phyloP scores from a whole-genome alignment of 2,329 filamentous ascomycete species.

The Aspergillus thermomutatus region DNA sequence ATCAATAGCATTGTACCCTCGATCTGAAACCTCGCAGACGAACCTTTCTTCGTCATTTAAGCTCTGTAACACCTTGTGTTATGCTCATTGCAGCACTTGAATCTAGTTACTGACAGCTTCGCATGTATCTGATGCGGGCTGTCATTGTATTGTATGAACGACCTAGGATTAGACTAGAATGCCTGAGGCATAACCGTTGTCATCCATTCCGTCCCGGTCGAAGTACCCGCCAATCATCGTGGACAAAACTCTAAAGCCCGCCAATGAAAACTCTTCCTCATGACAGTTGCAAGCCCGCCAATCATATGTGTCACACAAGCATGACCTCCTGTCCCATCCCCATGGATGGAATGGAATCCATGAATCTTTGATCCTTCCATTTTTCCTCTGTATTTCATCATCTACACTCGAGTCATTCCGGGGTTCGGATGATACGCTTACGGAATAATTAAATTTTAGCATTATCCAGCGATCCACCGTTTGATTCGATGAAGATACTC shows the following conservation, averaged over 20 bases:
- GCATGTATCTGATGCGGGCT: neutral
- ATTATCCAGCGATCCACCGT: neutral
- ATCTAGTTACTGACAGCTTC: neutral
- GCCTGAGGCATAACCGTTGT: neutral
- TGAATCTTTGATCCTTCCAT: neutral
- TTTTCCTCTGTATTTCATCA: neutral
- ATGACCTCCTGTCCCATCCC: neutral
- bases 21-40: neutral
- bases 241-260: no score
- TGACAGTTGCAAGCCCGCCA: neutral
- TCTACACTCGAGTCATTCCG: neutral
- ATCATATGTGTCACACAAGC: neutral
- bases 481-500: no score
- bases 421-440: neutral
- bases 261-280: neutral
- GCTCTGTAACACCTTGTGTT: neutral
- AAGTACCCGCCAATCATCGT: neutral
- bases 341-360: neutral
- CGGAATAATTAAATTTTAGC: no score
- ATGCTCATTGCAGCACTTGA: no score
- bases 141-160: neutral
- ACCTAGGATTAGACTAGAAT: neutral
- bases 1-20: neutral
- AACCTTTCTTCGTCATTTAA: neutral
- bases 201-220: neutral